Base-by-base conservation (phyloP, 805 yeast species). In the Lachancea thermotolerans region DNA sequence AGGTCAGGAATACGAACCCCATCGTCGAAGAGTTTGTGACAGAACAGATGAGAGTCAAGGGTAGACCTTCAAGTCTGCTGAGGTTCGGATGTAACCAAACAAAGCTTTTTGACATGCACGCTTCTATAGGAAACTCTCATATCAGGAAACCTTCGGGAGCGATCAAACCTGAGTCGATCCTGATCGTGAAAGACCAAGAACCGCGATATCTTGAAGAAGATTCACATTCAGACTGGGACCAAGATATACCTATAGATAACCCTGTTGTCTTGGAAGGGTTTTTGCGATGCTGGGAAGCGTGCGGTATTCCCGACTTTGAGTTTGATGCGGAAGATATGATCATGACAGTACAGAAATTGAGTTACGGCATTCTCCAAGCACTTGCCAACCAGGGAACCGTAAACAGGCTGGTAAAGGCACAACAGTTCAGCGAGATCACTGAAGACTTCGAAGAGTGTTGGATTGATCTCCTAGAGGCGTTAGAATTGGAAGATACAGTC, bases 361-460 rank as follows among this genome's bases (percentile, higher is more conserved):
- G 47, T 28, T 44, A 36, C 34, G 47, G 47, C 8, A 44, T 44
- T 17, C 32, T 37, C 17, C 41, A 38, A 18, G 46, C 46, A 6
- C 29, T 43, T 31, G 32, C 37, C 15, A 40, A 40, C 25, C 43
- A 40, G 25, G 43, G 43, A 25, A 35, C 43, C 3, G 32, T 40
- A 25, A 40, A 27, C 27, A 40, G 34, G 14, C 21, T 40, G 10
- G 43, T 40, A 12, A 40, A 33, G 33, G 25, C 25, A 10, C 12
- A 9, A 10, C 37, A 40, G 15, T 4, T 33, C 12, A 35, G 31
- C 16, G 37, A 40, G 27, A 4, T 40, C 14, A 33, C 37, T 9
- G 43, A 40, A 25, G 43, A 40, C 18, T 40, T 40, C 32, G 43
- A 40, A 25, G 37, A 40, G 25, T 40, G 43, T 25, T 40, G 43